phyloP scores from a whole-genome alignment of 2,329 filamentous ascomycete species.

The Grosmannia penicillata region DNA sequence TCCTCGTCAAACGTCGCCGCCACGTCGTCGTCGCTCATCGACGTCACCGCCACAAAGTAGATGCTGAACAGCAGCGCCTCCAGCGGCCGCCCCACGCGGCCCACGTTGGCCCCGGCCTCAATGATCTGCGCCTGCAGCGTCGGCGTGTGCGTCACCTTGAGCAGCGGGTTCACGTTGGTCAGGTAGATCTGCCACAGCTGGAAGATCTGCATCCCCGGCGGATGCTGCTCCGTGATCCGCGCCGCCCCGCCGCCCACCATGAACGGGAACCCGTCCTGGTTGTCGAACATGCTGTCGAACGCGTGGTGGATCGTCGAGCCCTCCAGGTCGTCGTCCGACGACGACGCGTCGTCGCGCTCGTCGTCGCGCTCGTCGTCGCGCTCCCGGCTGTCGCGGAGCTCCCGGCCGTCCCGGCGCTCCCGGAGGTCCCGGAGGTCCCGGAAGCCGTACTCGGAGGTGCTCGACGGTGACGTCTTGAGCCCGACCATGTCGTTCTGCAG shows the following conservation, averaged over 20 bases:
- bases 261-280: constrained; percentile 43
- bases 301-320: constrained; percentile 40
- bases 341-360: constrained; percentile 11
- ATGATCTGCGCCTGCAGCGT: constrained; percentile 51
- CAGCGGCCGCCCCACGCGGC: constrained; percentile 37
- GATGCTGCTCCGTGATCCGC: constrained; percentile 33
- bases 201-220: constrained; percentile 42
- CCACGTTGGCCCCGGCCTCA: constrained; percentile 40
- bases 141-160: constrained; percentile 54
- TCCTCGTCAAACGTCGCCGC: constrained; percentile 35
- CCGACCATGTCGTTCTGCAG: constrained; percentile 40
- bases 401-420: no score
- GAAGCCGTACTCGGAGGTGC: constrained; percentile 15
- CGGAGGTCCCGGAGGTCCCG: no score
- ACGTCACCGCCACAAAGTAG: constrained; percentile 43
- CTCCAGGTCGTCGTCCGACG: constrained; percentile 42
- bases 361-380: neutral
- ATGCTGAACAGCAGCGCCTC: constrained; percentile 56
- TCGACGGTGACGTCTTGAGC: constrained; percentile 36
- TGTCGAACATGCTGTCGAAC: constrained; percentile 43
- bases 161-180: constrained; percentile 52
- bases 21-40: constrained; percentile 40
- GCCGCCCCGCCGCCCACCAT: constrained; percentile 29
- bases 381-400: neutral
- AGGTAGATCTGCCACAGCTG: constrained; percentile 57